Evolutionary conservation across 78 protist species (phyloP).

Genomic region (Blattamonas nauphoetae): DNA sequence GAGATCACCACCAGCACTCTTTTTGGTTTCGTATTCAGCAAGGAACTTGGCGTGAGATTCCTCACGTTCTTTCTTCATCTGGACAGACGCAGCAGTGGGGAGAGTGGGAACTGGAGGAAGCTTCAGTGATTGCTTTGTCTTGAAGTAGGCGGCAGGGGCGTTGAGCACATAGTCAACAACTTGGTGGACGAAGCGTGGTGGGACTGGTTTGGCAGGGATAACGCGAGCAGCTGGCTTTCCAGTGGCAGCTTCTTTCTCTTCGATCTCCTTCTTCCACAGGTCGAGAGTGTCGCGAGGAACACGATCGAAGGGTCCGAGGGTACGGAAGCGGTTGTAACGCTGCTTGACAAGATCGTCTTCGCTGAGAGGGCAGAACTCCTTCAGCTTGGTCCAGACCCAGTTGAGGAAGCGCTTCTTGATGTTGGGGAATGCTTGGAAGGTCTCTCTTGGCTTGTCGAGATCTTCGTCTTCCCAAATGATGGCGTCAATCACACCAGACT

Average conservation of each 20-base stretch:
- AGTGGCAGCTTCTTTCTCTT: neutral
- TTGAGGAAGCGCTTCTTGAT: neutral
- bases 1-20: too few relatives aligned
- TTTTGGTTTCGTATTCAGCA: neutral
- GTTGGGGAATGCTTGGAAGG: neutral
- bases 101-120: neutral
- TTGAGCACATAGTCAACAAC: neutral
- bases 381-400: neutral
- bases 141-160: neutral
- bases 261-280: neutral
- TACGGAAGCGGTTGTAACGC: neutral
- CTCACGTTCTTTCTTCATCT: too few relatives aligned
- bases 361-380: neutral
- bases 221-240: neutral
- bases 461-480: conserved; percentile 23
- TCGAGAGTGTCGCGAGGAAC: neutral
- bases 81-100: neutral
- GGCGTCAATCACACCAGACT: conserved; percentile 35
- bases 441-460: neutral
- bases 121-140: neutral
- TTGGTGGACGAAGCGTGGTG: neutral
- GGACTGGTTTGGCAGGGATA: neutral
- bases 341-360: neutral
- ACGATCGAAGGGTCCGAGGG: neutral
- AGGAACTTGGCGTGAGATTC: neutral